These are phyloP conservation scores for Saccharum spontaneum DNA, from an alignment of 176 grass and related monocot genomes.

Conservation along the genomic window DNA sequence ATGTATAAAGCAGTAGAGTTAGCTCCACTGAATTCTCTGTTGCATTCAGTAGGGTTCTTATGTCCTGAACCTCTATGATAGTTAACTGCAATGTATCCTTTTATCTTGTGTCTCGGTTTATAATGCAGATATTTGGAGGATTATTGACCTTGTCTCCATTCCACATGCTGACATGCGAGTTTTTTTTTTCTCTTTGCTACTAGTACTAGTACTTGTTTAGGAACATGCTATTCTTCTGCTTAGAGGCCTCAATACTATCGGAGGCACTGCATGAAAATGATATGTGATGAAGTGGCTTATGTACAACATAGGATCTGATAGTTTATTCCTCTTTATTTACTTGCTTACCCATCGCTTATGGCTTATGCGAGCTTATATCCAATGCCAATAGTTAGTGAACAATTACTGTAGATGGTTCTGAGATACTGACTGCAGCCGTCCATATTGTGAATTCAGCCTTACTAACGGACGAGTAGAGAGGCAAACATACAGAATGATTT, in stretches of 20 bases:
- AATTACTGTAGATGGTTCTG: background rate
- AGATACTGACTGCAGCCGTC: too few relatives aligned
- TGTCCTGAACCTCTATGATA: background rate
- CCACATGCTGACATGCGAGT: too few relatives aligned
- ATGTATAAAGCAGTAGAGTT: slow-evolving; percentile 16
- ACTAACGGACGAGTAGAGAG: too few relatives aligned
- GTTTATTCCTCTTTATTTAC: background rate
- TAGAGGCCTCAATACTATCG: background rate
- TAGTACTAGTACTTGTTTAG: too few relatives aligned
- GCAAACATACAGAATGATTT: background rate
- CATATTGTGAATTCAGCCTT: too few relatives aligned
- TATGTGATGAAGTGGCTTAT: background rate
- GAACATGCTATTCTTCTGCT: background rate
- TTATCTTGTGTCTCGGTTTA: background rate
- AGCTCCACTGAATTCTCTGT: background rate
- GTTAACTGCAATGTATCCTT: background rate
- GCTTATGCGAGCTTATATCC: background rate
- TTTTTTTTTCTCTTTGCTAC: too few relatives aligned
- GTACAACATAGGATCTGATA: too few relatives aligned
- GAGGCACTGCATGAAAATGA: background rate
- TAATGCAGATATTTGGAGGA: background rate
- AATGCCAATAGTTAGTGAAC: background rate
- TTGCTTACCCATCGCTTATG: background rate
- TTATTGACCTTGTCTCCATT: background rate
- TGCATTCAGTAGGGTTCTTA: slow-evolving; percentile 27